phyloP scores from a whole-genome alignment of 2,329 filamentous ascomycete genomes.

The Colletotrichum lindemuthianum region DNA sequence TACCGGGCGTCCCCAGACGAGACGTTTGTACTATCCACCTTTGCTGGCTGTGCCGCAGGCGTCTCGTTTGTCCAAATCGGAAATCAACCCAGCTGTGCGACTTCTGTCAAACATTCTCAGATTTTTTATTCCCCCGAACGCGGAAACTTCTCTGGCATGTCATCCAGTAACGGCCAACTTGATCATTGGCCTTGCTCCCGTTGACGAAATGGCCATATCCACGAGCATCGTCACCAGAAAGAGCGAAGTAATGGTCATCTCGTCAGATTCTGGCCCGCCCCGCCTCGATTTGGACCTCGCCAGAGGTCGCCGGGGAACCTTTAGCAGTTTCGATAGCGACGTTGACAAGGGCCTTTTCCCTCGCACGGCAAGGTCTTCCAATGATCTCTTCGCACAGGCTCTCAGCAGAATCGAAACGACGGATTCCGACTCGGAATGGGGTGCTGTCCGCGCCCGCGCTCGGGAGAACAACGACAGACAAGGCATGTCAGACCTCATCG shows the following conservation, averaged over 20 bases:
- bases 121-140: slow-evolving; percentile 3
- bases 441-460: slow-evolving; percentile 32
- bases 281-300: slow-evolving; percentile 30
- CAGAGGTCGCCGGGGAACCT: slow-evolving; percentile 27
- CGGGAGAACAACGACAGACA: slow-evolving; percentile 32
- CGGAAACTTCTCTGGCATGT: slow-evolving; percentile 14
- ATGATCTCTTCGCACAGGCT: slow-evolving; percentile 29
- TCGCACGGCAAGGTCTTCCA: slow-evolving; percentile 34
- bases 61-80: neutral
- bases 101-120: slow-evolving; percentile 9
- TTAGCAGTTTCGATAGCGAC: slow-evolving; percentile 31
- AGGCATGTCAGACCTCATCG: slow-evolving; percentile 35
- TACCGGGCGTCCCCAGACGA: slow-evolving; percentile 13
- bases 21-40: slow-evolving; percentile 11
- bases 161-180: slow-evolving; percentile 5
- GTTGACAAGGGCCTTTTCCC: slow-evolving; percentile 23
- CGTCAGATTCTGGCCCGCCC: slow-evolving; percentile 29
- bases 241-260: slow-evolving; percentile 34
- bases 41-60: slow-evolving; percentile 21
- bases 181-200: neutral
- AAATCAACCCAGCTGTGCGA: slow-evolving; percentile 7
- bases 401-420: slow-evolving; percentile 16
- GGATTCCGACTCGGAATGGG: slow-evolving; percentile 29
- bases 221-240: slow-evolving; percentile 13
- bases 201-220: slow-evolving; percentile 17